Base-by-base conservation (phyloP, 2,329 filamentous ascomycete genomes). In the Rhinocladiella similis region DNA sequence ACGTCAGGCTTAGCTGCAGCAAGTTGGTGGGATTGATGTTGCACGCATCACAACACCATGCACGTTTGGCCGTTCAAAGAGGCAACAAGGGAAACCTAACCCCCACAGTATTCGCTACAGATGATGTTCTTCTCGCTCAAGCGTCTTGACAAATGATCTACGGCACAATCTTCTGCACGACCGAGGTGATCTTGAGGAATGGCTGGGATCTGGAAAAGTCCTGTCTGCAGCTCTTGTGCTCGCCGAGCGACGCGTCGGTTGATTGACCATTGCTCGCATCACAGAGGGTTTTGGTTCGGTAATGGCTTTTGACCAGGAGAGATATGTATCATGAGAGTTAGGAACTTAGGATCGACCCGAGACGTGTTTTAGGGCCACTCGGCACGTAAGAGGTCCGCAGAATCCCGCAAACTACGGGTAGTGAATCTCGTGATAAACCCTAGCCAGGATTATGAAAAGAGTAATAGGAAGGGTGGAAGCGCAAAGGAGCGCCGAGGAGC, bases 81-180 rank as follows among this genome's bases (percentile, higher is more conserved):
- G 19, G 35, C 52, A 47, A 39, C 41, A 50, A 38, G 48, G 29
- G 12, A 38, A 19, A 53, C 16, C 14, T 39, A 56, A 62, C 53
- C 57, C 54, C 57, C 54, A 57, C 56, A 59, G 43, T 41, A 53
- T 41, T 18, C 19, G 35, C 29, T 18, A 18, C 12, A 20, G 7
- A 16, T n/a, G n/a, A 20, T 38, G 7, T 16, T 36, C 18, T 19
- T 46, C 19, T 13, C 12, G 6, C 18, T n/a, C 14, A 19, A 41
- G 18, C n/a, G 6, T 41, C 38, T 41, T 41, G 38, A 41, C 38
- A 41, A 41, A 41, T 41, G 38, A 41, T 7, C n/a, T 16, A 19
- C 18, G 6, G 14, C 38, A 16, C 18, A 16, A 19, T 18, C 14
- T 41, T 41, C 38, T 41, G 38, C 38, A 41, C 6, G 38, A 33